These are phyloP conservation scores for Geotrichum ghanense DNA, from an alignment of 805 yeast genomes.

Conservation along the genomic window DNA sequence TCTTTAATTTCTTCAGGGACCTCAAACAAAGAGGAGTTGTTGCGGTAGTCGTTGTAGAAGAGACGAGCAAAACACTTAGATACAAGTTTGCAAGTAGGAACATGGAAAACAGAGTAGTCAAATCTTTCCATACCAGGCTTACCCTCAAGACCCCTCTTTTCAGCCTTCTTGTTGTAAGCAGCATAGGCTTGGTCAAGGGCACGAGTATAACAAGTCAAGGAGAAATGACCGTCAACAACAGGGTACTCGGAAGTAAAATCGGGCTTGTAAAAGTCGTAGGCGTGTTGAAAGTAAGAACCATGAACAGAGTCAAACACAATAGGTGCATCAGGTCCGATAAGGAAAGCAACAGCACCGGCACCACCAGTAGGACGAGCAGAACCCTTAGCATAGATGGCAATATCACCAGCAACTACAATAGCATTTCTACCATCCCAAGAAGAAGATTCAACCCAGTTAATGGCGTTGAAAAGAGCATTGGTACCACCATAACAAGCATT, in stretches of 20 bases:
- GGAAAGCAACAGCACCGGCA: conserved; percentile 90
- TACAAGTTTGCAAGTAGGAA: conserved; percentile 94
- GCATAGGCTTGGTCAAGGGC: conserved; percentile 84
- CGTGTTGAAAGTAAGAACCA: conserved; percentile 93
- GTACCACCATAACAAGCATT: conserved; percentile 99
- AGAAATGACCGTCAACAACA: conserved; percentile 93
- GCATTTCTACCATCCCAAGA: conserved; percentile 99
- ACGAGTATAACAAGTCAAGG: conserved; percentile 84
- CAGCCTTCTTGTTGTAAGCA: conserved; percentile 67
- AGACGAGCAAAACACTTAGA: conserved; percentile 87
- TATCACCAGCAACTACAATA: conserved; percentile 93
- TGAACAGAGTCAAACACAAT: conserved; percentile 79
- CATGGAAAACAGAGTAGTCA: conserved; percentile 94
- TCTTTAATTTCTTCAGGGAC: conserved; percentile 44
- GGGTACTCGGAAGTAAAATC: conserved; percentile 95
- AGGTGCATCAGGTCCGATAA: conserved; percentile 97
- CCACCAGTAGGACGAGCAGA: conserved; percentile 99
- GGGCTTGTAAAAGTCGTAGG: conserved; percentile 97
- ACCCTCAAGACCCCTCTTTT: conserved; percentile 38
- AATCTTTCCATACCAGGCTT: conserved; percentile 47
- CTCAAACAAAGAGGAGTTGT: conserved; percentile 48
- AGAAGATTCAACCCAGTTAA: conserved; percentile 93
- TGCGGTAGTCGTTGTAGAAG: conserved; percentile 74
- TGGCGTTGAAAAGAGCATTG: conserved; percentile 80
- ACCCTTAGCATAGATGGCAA: conserved; percentile 94